These are phyloP conservation scores for Beauveria caledonica DNA, from an alignment of 2,329 filamentous ascomycete genomes.

Conservation along the genomic window DNA sequence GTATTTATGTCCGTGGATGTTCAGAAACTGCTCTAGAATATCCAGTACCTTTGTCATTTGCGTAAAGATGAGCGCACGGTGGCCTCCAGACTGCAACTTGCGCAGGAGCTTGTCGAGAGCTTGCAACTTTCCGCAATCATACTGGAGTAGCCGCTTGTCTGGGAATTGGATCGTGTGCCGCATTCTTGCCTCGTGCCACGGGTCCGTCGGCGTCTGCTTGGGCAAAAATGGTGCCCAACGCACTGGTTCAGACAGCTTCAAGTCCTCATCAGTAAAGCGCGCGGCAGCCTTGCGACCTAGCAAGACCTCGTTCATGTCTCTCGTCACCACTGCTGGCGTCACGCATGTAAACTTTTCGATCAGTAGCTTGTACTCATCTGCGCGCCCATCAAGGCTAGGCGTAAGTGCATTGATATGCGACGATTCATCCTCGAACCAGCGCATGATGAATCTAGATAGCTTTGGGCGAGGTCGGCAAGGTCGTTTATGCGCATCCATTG, in stretches of 20 bases:
- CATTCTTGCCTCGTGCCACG: constrained; percentile 91
- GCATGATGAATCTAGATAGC: constrained; percentile 53
- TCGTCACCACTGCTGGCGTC: constrained; percentile 79
- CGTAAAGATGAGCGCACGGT: constrained; percentile 94
- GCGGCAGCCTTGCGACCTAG: constrained; percentile 53
- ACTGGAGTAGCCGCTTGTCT: constrained; percentile 91
- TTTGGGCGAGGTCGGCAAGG: constrained; percentile 53
- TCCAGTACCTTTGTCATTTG: constrained; percentile 99
- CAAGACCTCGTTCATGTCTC: constrained; percentile 62
- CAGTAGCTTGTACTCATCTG: constrained; percentile 61
- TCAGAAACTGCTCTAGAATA: constrained; percentile 94
- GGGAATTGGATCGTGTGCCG: constrained; percentile 92
- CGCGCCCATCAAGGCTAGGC: constrained; percentile 65
- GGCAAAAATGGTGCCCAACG: constrained; percentile 50
- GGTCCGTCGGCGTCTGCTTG: constrained; percentile 55
- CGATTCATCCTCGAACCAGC: constrained; percentile 69
- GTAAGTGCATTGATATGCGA: constrained; percentile 57
- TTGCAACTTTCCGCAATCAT: constrained; percentile 95
- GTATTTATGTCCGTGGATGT: constrained; percentile 96
- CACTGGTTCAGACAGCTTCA: constrained; percentile 48
- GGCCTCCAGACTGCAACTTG: constrained; percentile 78
- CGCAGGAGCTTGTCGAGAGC: constrained; percentile 79
- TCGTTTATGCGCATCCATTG: constrained; percentile 51
- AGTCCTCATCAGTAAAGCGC: constrained; percentile 47
- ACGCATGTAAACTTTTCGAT: constrained; percentile 88